Evolutionary conservation across 2,329 filamentous ascomycete species (phyloP).

Genomic region (Exserohilum rostratum): DNA sequence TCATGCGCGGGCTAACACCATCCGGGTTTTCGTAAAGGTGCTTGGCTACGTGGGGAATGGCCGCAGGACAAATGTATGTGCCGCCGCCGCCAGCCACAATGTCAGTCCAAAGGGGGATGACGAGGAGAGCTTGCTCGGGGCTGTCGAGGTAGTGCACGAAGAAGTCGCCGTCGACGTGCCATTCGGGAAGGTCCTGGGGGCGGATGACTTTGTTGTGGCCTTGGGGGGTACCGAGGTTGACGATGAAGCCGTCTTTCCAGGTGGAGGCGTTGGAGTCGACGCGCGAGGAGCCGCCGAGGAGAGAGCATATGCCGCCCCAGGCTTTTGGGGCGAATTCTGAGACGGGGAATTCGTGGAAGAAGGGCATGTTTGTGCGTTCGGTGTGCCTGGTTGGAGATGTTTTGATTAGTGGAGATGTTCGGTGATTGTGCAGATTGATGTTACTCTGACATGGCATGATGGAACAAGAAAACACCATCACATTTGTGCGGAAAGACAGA

Average conservation of each 20-base stretch:
- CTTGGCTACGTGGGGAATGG: conserved; percentile 62
- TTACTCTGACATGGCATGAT: background rate
- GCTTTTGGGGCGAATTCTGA: conserved; percentile 66
- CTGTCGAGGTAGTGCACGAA: conserved; percentile 75
- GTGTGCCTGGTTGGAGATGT: conserved; percentile 42
- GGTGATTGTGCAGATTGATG: background rate
- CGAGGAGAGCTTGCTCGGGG: conserved; percentile 70
- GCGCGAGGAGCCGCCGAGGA: conserved; percentile 65
- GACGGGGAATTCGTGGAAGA: conserved; percentile 61
- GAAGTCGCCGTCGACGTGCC: conserved; percentile 76
- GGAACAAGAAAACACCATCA: no score
- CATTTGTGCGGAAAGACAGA: background rate
- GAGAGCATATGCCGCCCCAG: conserved; percentile 69
- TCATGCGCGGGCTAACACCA: conserved; percentile 71
- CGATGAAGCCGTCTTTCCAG: conserved; percentile 73
- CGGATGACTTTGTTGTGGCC: conserved; percentile 57
- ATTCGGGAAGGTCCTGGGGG: conserved; percentile 61
- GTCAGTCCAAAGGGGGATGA: conserved; percentile 72
- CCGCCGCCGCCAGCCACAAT: conserved; percentile 66
- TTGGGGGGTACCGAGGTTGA: conserved; percentile 66
- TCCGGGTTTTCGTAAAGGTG: conserved; percentile 66
- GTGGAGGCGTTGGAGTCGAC: conserved; percentile 47
- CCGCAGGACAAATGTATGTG: conserved; percentile 68
- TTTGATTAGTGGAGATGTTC: background rate
- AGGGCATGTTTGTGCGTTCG: conserved; percentile 69